Base-by-base conservation (phyloP, 1,139 yeast genomes). In the Debaryomycetaceae sp. region DNA sequence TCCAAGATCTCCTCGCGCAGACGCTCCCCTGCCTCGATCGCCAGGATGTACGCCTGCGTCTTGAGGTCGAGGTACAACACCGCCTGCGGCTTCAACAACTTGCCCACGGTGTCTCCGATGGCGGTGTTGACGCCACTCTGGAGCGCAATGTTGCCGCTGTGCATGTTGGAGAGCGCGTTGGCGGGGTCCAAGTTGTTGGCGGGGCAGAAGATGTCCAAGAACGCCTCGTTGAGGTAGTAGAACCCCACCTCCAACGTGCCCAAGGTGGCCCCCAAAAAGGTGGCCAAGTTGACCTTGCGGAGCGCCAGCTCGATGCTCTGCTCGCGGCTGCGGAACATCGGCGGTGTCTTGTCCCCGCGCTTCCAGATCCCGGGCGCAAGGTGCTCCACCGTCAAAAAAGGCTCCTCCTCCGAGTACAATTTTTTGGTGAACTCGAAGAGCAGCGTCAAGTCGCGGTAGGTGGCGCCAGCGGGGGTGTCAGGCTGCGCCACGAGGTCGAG, bases 11-110 rank as follows among this genome's bases (percentile, higher is more conserved):
- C 91, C 37, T 70, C 71, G 43, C 78, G 70, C 2, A 85, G 68
- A 39, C 80, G 58, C 37, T 80, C 88, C 7, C 78, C 79, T 4
- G 84, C 79, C 44, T 82, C 85, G 40, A 89, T 59, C 0, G 95
- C 95, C 0, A 96, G 81, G 16, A 91, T 88, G 48, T 79, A 91
- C 0, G 96, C 96, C 56, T 91, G 98, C 0, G 98, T 91, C 51
- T 91, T 91, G 49, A 91, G 66, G 45, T 91, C 96, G 32, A 91
- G 65, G 45, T 71, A 86, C 34, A 91, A 58, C 2, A 75, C 78
- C 0, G 95, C 88, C 44, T 84, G 95, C 5, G 83, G 77, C 51
- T 88, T 88, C 38, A 85, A 61, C 28, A 91, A 62, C 43, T 84
- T 80, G 1, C 75, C 75, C 11, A 66, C 65, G 26, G 47, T 49